Base-by-base conservation (phyloP, 1,284 basidiomycete genomes). In the Grifola frondosa region DNA sequence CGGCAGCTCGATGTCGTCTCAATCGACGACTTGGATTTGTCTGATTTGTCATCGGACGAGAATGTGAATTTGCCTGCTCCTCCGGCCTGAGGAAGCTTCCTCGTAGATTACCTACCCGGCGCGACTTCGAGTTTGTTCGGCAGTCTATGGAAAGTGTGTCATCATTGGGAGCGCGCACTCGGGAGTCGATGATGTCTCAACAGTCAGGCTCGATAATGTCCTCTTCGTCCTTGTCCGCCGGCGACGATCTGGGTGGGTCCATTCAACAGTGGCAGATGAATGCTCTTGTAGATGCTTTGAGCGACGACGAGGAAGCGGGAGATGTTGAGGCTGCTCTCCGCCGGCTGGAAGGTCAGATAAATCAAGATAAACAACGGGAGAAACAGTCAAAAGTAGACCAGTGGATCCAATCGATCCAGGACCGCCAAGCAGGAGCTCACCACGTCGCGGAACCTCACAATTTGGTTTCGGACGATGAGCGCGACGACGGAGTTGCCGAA, bases 271-370 rank as follows among this genome's bases (percentile, higher is more conserved):
- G 88, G 88, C 88, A 90, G 55, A 67, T 90, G 56, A 84, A 86
- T 53, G 87, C 88, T 22, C 69, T 91, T 24, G 73, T 88, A 20
- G 85, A 90, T 48, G 85, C 84, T 16, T 63, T 91, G 42, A 86
- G 80, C 51, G 82, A 88, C 44, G 80, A 89, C 7, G 86, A 78
- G 17, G 85, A 83, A 46, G 74, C 63, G 3, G 88, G 89, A 0
- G 90, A 88, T 54, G 84, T 88, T 13, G 88, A 91, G 37, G 85
- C 82, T 7, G 91, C 91, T 6, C 60, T 94, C 47, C 73, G 76
- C 29, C 71, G 85, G 9, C 72, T 94, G 35, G 90, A 94, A 63
- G 91, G 91, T 0, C 81, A 91, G 59, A 88, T 93, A 45, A 89
- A 88, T 61, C 77, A 76, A 0, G 70, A 80, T 50, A 75, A 80